Evolutionary conservation across 2,329 filamentous ascomycete genomes (phyloP).

Genomic region (Talaromyces sp.): DNA sequence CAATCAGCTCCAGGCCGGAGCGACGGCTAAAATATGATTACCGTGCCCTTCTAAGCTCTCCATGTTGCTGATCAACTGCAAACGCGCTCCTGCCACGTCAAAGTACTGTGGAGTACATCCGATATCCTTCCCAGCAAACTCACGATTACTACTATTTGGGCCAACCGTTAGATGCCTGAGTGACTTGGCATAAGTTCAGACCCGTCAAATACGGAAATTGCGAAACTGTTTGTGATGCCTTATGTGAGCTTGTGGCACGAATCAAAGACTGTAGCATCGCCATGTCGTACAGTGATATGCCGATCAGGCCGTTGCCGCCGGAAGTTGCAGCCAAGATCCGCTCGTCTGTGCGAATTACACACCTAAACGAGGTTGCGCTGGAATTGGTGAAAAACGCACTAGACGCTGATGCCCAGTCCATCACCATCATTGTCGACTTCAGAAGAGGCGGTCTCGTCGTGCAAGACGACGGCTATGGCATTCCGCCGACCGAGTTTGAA

Average conservation of each 20-base stretch:
- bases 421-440: constrained; percentile 71
- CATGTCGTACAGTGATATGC: constrained; percentile 19
- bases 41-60: not conserved
- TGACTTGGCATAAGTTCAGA: not conserved
- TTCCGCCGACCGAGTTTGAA: constrained; percentile 67
- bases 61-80: not conserved
- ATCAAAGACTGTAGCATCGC: not conserved
- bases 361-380: constrained; percentile 63
- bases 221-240: not conserved
- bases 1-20: not conserved
- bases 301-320: constrained; percentile 64
- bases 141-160: not conserved
- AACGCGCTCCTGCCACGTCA: not conserved
- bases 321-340: constrained; percentile 73
- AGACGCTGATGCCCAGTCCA: constrained; percentile 66
- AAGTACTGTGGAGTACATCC: no score
- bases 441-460: constrained; percentile 68
- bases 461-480: constrained; percentile 80
- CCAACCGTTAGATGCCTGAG: not conserved
- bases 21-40: not conserved
- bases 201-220: not conserved
- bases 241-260: not conserved
- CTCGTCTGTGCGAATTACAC: constrained; percentile 75
- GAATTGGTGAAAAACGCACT: constrained; percentile 78
- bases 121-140: not conserved